These are phyloP conservation scores for Albugo candida DNA, from an alignment of 352 stramenopile species.

Conservation along the genomic window DNA sequence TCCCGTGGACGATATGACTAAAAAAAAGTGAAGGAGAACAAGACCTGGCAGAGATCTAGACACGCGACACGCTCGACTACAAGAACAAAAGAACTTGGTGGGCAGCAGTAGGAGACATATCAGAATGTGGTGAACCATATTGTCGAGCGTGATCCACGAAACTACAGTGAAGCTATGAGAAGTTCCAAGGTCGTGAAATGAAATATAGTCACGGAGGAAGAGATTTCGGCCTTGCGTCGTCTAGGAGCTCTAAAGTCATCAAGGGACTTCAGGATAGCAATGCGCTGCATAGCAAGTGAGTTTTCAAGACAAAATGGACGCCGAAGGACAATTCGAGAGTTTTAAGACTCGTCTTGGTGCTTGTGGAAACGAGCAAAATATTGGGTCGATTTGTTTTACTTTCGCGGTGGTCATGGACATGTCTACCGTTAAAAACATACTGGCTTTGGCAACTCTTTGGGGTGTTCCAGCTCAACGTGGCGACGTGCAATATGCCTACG, in stretches of 20 bases:
- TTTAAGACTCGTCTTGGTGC: slow-evolving; percentile 5
- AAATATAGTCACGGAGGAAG: background rate
- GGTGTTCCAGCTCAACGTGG: background rate
- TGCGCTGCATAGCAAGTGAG: slow-evolving; percentile 1
- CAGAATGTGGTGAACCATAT: no score
- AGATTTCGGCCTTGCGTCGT: background rate
- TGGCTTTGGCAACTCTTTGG: background rate
- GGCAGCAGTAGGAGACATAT: no score
- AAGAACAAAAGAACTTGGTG: no score
- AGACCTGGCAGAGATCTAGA: background rate
- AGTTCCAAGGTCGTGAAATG: background rate
- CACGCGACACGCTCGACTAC: no score
- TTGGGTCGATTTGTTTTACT: background rate
- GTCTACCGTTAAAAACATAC: background rate
- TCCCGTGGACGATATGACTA: no score
- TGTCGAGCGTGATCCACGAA: background rate
- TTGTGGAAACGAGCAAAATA: background rate
- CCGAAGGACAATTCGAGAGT: slow-evolving; percentile 2
- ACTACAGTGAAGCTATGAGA: slow-evolving; percentile 3
- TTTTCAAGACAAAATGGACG: slow-evolving; percentile 1
- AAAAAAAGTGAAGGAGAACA: background rate
- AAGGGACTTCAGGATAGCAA: background rate
- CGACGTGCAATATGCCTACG: slow-evolving; percentile 2
- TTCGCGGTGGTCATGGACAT: no score
- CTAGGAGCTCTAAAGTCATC: background rate